Conservation (phyloP, 2,329 filamentous ascomycete genomes). For the Cytospora schulzeri region DNA sequence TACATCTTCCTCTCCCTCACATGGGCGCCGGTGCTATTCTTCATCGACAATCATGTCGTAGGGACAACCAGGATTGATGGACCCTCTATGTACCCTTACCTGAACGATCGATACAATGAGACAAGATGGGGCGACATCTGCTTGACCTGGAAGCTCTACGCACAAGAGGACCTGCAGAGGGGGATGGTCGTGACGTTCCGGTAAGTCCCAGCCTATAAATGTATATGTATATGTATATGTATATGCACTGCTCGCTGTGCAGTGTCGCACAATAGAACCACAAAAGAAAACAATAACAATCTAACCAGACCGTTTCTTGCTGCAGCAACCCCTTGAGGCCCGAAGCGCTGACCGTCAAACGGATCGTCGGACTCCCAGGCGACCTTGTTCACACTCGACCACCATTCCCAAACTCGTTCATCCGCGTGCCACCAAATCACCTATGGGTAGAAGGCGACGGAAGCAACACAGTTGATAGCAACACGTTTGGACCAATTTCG, state of each 20-base stretch:
- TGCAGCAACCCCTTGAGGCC: conserved; percentile 71
- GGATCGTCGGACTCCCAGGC: conserved; percentile 78
- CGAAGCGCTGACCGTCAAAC: conserved; percentile 73
- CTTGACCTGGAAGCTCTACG: conserved; percentile 60
- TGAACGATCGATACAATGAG: conserved; percentile 68
- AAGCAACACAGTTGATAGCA: conserved; percentile 76
- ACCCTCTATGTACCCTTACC: conserved; percentile 74
- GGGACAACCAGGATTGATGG: conserved; percentile 61
- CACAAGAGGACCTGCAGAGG: conserved; percentile 59
- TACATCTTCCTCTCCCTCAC: conserved; percentile 57
- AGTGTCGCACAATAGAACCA: background rate
- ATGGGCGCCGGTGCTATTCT: conserved; percentile 64
- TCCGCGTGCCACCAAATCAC: conserved; percentile 78
- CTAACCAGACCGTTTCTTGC: background rate
- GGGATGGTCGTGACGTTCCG: conserved; percentile 77
- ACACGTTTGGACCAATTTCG: conserved; percentile 84
- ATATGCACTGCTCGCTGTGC: background rate
- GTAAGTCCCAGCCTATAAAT: conserved; percentile 44
- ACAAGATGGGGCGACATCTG: conserved; percentile 58
- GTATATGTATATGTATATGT: too few species aligned
- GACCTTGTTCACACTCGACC: conserved; percentile 70
- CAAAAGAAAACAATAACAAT: background rate
- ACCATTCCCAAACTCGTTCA: conserved; percentile 57
- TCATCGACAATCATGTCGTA: conserved; percentile 63
- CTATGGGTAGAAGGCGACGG: conserved; percentile 94